Conservation (phyloP, 2,329 filamentous ascomycete genomes). For the Torrubiella hemipterigena region DNA sequence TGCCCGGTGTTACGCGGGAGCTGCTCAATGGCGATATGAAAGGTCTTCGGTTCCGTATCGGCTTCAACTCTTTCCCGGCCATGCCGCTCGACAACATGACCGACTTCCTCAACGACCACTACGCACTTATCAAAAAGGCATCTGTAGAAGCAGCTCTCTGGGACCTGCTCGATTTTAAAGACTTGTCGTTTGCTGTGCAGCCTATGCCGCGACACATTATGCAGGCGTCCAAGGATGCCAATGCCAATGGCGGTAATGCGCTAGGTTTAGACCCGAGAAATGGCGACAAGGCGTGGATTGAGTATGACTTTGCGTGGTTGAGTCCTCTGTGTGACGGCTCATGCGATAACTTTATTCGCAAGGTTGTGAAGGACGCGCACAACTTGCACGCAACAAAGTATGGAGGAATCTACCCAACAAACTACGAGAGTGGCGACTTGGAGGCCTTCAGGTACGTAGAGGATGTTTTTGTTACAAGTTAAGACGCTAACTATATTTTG, state of each 20-base stretch:
- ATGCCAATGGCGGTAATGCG: constrained; percentile 11
- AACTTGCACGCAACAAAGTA: constrained; percentile 8
- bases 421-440: constrained; percentile 10
- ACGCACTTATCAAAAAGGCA: neutral
- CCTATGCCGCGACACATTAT: constrained; percentile 9
- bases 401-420: constrained; percentile 9
- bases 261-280: constrained; percentile 12
- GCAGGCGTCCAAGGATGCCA: constrained; percentile 6
- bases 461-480: neutral
- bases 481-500: neutral
- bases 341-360: constrained; percentile 7
- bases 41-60: constrained; percentile 9
- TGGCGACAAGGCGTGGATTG: constrained; percentile 18
- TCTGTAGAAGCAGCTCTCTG: neutral
- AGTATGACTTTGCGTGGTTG: constrained; percentile 17
- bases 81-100: constrained; percentile 11
- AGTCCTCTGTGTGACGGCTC: constrained; percentile 9
- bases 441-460: constrained; percentile 7
- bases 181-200: constrained; percentile 9
- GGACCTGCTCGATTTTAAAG: constrained; percentile 6
- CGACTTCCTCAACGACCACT: constrained; percentile 10
- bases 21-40: constrained; percentile 7
- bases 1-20: constrained; percentile 24
- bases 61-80: constrained; percentile 12
- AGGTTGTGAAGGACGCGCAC: constrained; percentile 6